Evolutionary conservation across 2,329 filamentous ascomycete genomes (phyloP).

Genomic region (Microcera coccophila): DNA sequence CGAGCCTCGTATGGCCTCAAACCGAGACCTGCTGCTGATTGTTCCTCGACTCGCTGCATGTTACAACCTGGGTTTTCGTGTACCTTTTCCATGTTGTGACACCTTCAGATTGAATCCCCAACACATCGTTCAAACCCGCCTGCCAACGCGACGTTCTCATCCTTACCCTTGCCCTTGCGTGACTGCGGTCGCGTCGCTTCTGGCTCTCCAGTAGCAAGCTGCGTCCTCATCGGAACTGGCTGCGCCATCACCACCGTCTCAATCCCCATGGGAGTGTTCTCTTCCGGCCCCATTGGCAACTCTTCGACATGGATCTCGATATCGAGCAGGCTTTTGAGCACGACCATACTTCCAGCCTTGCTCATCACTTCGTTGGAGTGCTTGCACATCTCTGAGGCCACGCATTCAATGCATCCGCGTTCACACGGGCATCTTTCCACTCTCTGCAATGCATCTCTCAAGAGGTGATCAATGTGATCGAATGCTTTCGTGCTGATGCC

Average conservation of each 20-base stretch:
- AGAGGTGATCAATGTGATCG: constrained; percentile 78
- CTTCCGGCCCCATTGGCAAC: constrained; percentile 82
- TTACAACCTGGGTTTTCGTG: too few species aligned
- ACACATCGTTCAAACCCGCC: constrained; percentile 30
- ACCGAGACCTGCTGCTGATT: too few species aligned
- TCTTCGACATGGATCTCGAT: constrained; percentile 75
- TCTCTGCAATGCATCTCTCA: constrained; percentile 70
- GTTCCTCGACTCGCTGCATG: not conserved
- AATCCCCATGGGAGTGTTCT: constrained; percentile 63
- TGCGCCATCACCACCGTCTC: constrained; percentile 78
- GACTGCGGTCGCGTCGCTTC: constrained; percentile 4
- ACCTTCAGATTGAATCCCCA: constrained; percentile 16
- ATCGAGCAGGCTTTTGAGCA: constrained; percentile 71
- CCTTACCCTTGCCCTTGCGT: constrained; percentile 25
- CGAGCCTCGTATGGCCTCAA: not conserved
- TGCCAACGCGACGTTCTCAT: constrained; percentile 17
- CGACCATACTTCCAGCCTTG: constrained; percentile 79
- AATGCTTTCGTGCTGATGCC: constrained; percentile 93
- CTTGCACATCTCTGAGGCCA: constrained; percentile 78
- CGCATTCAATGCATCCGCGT: constrained; percentile 85
- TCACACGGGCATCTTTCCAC: constrained; percentile 73
- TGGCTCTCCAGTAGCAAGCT: constrained; percentile 11
- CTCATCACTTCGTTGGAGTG: constrained; percentile 90
- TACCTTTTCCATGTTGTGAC: not conserved
- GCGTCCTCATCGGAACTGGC: constrained; percentile 52